These are phyloP conservation scores for Aspergillus fumigatiaffinis DNA, from an alignment of 2,329 filamentous ascomycete species.

Conservation along the genomic window DNA sequence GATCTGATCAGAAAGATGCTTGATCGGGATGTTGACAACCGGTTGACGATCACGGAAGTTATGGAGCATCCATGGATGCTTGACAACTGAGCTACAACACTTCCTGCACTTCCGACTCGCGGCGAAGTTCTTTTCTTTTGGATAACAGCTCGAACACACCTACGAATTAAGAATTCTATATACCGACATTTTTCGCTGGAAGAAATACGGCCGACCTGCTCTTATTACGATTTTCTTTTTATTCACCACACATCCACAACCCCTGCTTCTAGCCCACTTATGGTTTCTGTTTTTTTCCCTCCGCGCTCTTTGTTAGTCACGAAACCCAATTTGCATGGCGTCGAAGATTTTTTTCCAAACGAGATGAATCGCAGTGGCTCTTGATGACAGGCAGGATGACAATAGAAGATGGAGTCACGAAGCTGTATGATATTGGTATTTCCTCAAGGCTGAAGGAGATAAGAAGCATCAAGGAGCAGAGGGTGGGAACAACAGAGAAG, in stretches of 20 bases:
- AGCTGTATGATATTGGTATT: not conserved
- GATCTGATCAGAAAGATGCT: slow-evolving; percentile 90
- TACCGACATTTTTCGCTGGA: slow-evolving; percentile 2
- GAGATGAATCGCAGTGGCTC: not conserved
- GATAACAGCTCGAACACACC: not conserved
- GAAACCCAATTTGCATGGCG: not conserved
- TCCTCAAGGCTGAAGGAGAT: not conserved
- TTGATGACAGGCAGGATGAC: not conserved
- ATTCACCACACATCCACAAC: not conserved
- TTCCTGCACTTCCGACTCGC: not conserved
- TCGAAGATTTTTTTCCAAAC: not conserved
- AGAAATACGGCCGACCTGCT: not conserved
- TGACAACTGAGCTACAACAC: slow-evolving; percentile 15
- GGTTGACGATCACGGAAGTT: slow-evolving; percentile 84
- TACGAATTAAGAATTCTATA: slow-evolving; percentile 3
- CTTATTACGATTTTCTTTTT: not conserved
- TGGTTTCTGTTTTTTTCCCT: not conserved
- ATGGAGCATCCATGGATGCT: slow-evolving; percentile 78
- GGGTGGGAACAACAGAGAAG: not conserved
- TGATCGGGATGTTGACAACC: slow-evolving; percentile 76
- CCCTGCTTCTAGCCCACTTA: not conserved
- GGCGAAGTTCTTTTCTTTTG: not conserved
- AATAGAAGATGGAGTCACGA: not conserved
- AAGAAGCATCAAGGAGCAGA: not conserved
- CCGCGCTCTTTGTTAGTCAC: no score